Evolutionary conservation across 169 alveolate species (phyloP), one percentile per base, ranked within the genome.

Genomic region (Eimeria tenella): DNA sequence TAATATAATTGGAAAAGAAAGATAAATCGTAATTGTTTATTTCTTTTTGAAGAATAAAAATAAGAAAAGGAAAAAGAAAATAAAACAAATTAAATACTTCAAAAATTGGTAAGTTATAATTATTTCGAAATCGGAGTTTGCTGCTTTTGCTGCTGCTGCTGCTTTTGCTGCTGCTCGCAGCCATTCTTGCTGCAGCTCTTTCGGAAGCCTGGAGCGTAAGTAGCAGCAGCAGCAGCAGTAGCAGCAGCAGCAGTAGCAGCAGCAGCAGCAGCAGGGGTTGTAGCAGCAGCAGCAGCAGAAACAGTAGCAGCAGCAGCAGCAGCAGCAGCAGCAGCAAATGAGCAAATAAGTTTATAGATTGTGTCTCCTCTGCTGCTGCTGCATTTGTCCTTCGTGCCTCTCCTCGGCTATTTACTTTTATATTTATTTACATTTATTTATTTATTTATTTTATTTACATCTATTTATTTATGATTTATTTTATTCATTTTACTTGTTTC

Each of bases 301-400:
- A 31, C 42, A 31, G 73, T 15, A 17, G 75, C 55, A 53, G 21
- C 58, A 6, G 82, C 62, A 19, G 52, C 75, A 93, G 90, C 89
- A 97, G 98, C 68, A 98, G 75, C 97, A 98, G 42, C 42, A 31
- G 42, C 42, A 31, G 42, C 42, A 31, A 31, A 31, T 0, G 42
- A 31, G 42, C 0, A 0, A 31, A 31, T 31, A 31, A 31, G 42
- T 31, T 31, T 31, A 31, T 31, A 31, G 42, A 31, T 31, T 2
- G 4, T 31, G 42, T 31, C 2, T 31, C 42, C 42, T 2, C 42
- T 31, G 42, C 42, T 31, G 42, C 42, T 31, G 42, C 42, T 31
- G 42, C 42, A 31, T 31, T 31, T 31, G 2, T 31, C 42, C 2
- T 31, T 0, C 42, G 42, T 31, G 42, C 42, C n/a, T n/a, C n/a